Conservation (phyloP, 2,329 filamentous ascomycete genomes). For the Apiospora koreana region DNA sequence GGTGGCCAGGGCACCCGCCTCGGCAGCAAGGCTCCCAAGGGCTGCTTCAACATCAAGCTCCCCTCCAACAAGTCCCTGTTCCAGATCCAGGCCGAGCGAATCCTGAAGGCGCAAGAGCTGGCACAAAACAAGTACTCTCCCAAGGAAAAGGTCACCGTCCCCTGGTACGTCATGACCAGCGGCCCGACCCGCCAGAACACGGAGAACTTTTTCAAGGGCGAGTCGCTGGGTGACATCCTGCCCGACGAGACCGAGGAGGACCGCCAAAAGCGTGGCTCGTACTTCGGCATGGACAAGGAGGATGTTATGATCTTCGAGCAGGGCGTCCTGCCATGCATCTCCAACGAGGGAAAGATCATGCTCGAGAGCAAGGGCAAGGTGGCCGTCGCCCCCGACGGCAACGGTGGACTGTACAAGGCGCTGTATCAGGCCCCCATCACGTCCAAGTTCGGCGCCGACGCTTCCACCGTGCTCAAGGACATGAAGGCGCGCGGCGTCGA, state of each 20-base stretch:
- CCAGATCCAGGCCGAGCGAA: slow-evolving; percentile 95
- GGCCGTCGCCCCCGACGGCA: slow-evolving; percentile 94
- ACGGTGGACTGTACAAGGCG: slow-evolving; percentile 94
- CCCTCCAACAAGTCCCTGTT: slow-evolving; percentile 93
- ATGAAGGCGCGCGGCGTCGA: slow-evolving; percentile 87
- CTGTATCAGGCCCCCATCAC: slow-evolving; percentile 46
- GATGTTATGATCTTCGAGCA: slow-evolving; percentile 96
- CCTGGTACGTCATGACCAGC: slow-evolving; percentile 99
- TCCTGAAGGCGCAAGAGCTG: slow-evolving; percentile 80
- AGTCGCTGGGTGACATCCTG: slow-evolving; percentile 28
- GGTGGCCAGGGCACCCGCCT: slow-evolving; percentile 94
- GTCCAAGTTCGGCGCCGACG: slow-evolving; percentile 44
- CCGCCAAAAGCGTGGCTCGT: slow-evolving; percentile 41
- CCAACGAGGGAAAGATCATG: slow-evolving; percentile 95
- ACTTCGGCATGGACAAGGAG: slow-evolving; percentile 83
- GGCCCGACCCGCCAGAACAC: slow-evolving; percentile 90
- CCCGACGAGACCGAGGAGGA: slow-evolving; percentile 64
- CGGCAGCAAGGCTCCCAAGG: slow-evolving; percentile 94
- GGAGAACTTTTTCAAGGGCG: slow-evolving; percentile 76
- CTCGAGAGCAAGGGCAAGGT: slow-evolving; percentile 88
- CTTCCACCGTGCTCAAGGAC: slow-evolving; percentile 78
- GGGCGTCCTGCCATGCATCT: slow-evolving; percentile 94
- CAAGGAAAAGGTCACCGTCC: slow-evolving; percentile 65
- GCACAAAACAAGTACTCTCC: slow-evolving; percentile 69
- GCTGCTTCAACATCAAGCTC: slow-evolving; percentile 94